phyloP scores from a whole-genome alignment of 2,329 filamentous ascomycete genomes.

The Ophiosphaerella herpotricha region DNA sequence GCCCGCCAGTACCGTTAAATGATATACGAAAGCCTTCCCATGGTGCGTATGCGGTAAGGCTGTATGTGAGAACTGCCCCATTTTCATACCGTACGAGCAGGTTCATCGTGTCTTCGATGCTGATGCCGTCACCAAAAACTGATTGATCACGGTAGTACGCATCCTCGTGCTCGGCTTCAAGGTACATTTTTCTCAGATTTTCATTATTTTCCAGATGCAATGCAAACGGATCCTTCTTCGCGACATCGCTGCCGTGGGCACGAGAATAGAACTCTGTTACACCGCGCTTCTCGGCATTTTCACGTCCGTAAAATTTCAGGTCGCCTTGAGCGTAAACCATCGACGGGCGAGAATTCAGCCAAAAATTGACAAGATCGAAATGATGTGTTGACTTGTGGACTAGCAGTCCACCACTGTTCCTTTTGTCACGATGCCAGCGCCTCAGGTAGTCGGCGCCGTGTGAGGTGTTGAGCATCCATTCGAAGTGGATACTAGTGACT shows the following conservation, averaged over 20 bases:
- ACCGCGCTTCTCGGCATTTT: conserved; percentile 64
- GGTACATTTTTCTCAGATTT: conserved; percentile 63
- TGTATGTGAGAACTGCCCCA: conserved; percentile 64
- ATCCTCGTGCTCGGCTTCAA: conserved; percentile 67
- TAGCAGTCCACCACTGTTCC: conserved; percentile 63
- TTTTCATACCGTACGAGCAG: conserved; percentile 62
- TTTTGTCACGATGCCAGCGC: conserved; percentile 66
- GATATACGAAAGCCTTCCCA: conserved; percentile 65
- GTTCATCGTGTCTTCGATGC: conserved; percentile 68
- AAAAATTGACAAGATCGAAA: conserved; percentile 68
- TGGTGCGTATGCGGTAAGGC: conserved; percentile 63
- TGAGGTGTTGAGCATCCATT: conserved; percentile 66
- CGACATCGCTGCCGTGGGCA: conserved; percentile 56
- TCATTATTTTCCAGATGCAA: conserved; percentile 59
- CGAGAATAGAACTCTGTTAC: conserved; percentile 58
- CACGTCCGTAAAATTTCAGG: conserved; percentile 64
- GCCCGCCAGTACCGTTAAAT: conserved; percentile 63
- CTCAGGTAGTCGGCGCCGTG: conserved; percentile 68
- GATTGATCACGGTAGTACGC: conserved; percentile 66
- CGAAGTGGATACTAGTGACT: conserved; percentile 63
- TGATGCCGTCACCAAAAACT: conserved; percentile 67
- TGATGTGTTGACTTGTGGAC: conserved; percentile 69
- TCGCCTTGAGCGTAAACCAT: conserved; percentile 64
- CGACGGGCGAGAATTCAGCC: conserved; percentile 60
- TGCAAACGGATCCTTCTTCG: conserved; percentile 62